Conservation (phyloP, 495 filamentous ascomycete genomes). For the Xylaria curta region DNA sequence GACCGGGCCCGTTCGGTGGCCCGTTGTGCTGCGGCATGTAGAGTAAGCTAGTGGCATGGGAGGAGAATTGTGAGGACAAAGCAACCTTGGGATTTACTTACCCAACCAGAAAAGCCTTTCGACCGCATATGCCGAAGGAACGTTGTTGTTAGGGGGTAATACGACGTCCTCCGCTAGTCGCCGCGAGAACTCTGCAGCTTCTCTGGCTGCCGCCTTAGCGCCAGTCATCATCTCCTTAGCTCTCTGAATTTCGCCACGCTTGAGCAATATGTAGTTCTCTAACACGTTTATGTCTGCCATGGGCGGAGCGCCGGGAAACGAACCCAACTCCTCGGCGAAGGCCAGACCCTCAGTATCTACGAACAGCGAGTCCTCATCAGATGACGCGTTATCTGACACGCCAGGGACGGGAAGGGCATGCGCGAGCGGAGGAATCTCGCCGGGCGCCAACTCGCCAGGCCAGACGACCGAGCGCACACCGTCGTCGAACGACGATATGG, state of each 20-base stretch:
- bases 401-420: background rate
- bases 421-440: background rate
- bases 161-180: background rate
- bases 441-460: background rate
- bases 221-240: background rate
- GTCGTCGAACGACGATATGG: background rate
- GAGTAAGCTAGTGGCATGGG: background rate
- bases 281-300: background rate
- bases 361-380: background rate
- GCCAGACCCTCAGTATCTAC: background rate
- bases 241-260: background rate
- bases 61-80: background rate
- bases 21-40: background rate
- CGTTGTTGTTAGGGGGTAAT: background rate
- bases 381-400: background rate
- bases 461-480: background rate
- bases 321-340: background rate
- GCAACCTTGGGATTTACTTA: background rate
- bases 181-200: background rate
- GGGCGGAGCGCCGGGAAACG: background rate
- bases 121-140: conserved; percentile 10
- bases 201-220: background rate
- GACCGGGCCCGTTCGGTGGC: background rate
- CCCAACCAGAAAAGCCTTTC: background rate
- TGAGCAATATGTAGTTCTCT: background rate